Base-by-base conservation (phyloP, 116 monocot species). In the Papilionanthe hybrid region DNA sequence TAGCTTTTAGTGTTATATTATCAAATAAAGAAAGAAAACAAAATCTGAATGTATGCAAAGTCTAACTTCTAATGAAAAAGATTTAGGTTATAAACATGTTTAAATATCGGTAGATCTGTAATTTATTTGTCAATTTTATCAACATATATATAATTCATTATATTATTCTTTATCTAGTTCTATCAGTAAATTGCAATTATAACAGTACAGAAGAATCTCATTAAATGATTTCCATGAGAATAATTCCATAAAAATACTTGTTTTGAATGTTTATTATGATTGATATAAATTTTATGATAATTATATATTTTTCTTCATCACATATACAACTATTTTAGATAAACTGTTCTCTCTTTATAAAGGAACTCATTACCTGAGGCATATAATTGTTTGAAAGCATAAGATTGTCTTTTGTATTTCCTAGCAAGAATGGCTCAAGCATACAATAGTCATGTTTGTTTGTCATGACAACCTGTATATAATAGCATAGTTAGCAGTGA, bases 391-490 rank as follows among this genome's bases (percentile, higher is more conserved):
- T 82, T 37, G 88, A 83, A 50, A 94, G 84, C 53, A 84, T 75
- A 65, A 94, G 80, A 77, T 79, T 32, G 9, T 29, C 79, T 20
- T 77, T 79, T 1, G 42, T 32, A 15, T 18, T 49, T 28, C 80
- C 86, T 32, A 86, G 72, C 19, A 98, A 53, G 25, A 69, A 72
- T 12, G 86, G 78, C 78, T 90, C 92, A 29, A 94, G 80, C 78
- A 81, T 75, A 78, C 89, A 84, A 48, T 79, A 91, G 71, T 92
- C 91, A 45, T 87, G 65, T 83, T 91, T 88, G 55, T 83, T 15
- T 28, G 88, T 49, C 66, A 89, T 56, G 19, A 86, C 65, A 55
- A 93, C 92, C 96, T 96, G 80, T 37, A 20, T 47, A 48, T 55
- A 27, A 1, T 2, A 75, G 20, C 25, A 25, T 75, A 5, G 49